These are phyloP conservation scores for Aspergillus sparsus DNA, from an alignment of 495 filamentous ascomycete species.

Conservation along the genomic window DNA sequence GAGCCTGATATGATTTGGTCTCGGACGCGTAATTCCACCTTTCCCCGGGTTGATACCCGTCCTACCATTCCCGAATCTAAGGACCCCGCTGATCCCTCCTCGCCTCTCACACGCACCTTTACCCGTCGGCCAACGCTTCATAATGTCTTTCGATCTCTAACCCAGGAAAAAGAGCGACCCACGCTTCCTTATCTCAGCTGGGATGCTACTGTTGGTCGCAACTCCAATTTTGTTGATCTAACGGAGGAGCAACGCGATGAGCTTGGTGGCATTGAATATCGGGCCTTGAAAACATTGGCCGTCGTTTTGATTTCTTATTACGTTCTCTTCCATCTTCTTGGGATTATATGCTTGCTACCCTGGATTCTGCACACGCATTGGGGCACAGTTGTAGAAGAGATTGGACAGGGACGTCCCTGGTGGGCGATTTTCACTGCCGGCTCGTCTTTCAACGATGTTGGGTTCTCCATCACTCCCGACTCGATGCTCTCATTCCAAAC, in stretches of 20 bases:
- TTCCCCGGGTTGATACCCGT: conserved; percentile 43
- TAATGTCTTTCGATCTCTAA: conserved; percentile 41
- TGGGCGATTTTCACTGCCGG: conserved; percentile 87
- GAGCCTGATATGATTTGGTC: conserved; percentile 52
- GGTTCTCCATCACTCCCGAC: conserved; percentile 85
- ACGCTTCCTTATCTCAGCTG: conserved; percentile 88
- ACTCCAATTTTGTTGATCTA: conserved; percentile 86
- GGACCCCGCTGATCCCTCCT: conserved; percentile 27
- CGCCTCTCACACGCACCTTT: conserved; percentile 21
- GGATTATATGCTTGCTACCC: conserved; percentile 66
- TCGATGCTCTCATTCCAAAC: conserved; percentile 86
- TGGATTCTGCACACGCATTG: conserved; percentile 73
- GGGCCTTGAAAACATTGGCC: conserved; percentile 81
- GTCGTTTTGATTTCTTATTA: conserved; percentile 77
- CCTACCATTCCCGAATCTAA: conserved; percentile 41
- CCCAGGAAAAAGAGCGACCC: conserved; percentile 44
- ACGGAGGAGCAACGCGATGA: conserved; percentile 90
- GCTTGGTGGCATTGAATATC: conserved; percentile 91
- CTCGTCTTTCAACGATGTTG: conserved; percentile 87
- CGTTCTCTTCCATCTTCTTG: conserved; percentile 71
- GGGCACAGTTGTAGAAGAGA: conserved; percentile 58
- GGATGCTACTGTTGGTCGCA: conserved; percentile 87
- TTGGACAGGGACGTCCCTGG: conserved; percentile 71
- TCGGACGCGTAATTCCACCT: conserved; percentile 37
- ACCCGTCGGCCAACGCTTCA: conserved; percentile 39